phyloP scores from a whole-genome alignment of 1,284 basidiomycete genomes.

The Tremellales sp. region DNA sequence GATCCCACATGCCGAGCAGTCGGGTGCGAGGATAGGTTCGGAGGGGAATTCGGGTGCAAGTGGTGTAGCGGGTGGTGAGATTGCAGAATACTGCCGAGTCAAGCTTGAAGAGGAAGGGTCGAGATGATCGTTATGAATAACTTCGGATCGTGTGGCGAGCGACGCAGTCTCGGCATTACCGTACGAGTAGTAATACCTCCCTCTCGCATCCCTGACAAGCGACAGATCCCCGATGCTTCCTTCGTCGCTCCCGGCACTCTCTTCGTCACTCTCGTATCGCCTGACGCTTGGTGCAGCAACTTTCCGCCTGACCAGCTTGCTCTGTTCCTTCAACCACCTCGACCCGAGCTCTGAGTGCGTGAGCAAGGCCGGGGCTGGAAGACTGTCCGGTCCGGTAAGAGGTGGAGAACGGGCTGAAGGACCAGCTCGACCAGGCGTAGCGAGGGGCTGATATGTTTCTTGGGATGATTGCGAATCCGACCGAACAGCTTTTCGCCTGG shows the following conservation, averaged over 20 bases:
- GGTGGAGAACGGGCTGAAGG: neutral
- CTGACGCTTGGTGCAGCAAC: conserved; percentile 15
- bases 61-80: conserved; percentile 13
- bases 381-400: conserved; percentile 24
- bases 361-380: conserved; percentile 29
- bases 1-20: conserved; percentile 73
- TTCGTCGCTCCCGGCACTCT: conserved; percentile 38
- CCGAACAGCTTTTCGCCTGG: neutral
- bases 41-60: conserved; percentile 39
- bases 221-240: conserved; percentile 38
- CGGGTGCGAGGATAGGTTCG: conserved; percentile 60
- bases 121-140: conserved; percentile 3
- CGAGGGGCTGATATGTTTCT: neutral
- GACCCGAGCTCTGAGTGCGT: conserved; percentile 59
- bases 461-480: neutral
- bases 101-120: conserved; percentile 21
- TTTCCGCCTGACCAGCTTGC: conserved; percentile 47
- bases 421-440: neutral
- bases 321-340: conserved; percentile 79
- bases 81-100: conserved; percentile 5
- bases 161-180: conserved; percentile 33
- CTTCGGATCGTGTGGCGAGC: conserved; percentile 20
- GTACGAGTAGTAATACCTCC: conserved; percentile 50
- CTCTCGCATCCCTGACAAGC: conserved; percentile 41
- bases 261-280: conserved; percentile 34